Base-by-base conservation (phyloP, 2,329 filamentous ascomycete genomes). In the Clonostachys rhizophaga region DNA sequence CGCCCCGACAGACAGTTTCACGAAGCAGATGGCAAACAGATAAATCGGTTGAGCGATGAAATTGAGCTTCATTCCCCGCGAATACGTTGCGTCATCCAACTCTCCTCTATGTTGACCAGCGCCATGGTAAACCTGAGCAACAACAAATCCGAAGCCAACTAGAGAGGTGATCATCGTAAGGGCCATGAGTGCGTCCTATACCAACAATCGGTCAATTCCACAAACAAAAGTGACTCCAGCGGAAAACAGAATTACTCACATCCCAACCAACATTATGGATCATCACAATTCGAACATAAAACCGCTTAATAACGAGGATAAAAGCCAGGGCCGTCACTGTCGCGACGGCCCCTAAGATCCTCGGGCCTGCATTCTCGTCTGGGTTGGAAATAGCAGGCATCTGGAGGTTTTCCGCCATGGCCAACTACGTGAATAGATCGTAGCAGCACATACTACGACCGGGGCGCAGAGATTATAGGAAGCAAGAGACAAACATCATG, bases 251-350 rank as follows among this genome's bases (percentile, higher is more conserved):
- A 3, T 3, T 16, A 55, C 62, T 47, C 50, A 65, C 76, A 61
- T 81, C 77, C 20, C 63, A 53, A 3, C 75, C 74, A 41, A 73
- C 62, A 30, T 70, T 71, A 20, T 67, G 71, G 41, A 79, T 64
- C 57, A 79, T 68, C 11, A 58, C 54, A 3, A 67, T 24, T 11
- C 76, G 67, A 24, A 78, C 76, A 48, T 73, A 75, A 34, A 69
- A 55, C 33, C 74, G 67, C n/a, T 69, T 56, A 5, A 65, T 7
- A 2, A 75, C 68, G 2, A 64, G 57, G 10, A 72, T 43, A 0
- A 65, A 54, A 2, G 72, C 67, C 12, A 67, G 40, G 1, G 58
- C 55, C 13, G 68, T 66, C 43, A 74, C 61, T 2, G 65, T 49
- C 10, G 67, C 55, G 2, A 68, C 68, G 11, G 70, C 67, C 2